Evolutionary conservation across 352 stramenopile genomes (phyloP).

Genomic region (Pythium volutum): DNA sequence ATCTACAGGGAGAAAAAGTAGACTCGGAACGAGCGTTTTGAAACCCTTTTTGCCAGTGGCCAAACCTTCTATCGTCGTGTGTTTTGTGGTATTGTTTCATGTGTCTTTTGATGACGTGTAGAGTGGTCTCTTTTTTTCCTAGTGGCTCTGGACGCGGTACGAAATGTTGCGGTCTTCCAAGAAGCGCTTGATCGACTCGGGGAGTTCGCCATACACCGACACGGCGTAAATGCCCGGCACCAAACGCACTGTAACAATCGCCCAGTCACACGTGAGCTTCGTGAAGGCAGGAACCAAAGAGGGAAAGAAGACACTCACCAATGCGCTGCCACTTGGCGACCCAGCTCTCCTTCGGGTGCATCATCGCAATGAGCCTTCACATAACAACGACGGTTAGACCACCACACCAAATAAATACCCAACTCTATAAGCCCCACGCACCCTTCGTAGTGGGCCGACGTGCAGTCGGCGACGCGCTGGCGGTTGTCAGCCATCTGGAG

Average conservation of each 20-base stretch:
- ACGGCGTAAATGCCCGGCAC: slow-evolving; percentile 86
- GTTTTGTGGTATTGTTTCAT: neutral
- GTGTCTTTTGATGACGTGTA: neutral
- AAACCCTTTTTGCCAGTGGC: neutral
- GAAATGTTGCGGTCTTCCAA: slow-evolving; percentile 85
- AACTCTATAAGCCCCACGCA: slow-evolving; percentile 11
- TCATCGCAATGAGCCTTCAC: slow-evolving; percentile 87
- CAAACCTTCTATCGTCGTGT: neutral
- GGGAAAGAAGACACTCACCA: slow-evolving; percentile 34
- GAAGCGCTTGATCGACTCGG: slow-evolving; percentile 87
- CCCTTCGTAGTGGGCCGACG: slow-evolving; percentile 87
- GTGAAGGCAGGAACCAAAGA: neutral
- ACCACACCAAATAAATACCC: neutral
- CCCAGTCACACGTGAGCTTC: neutral
- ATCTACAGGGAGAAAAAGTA: slow-evolving; percentile 42
- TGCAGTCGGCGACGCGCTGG: slow-evolving; percentile 85
- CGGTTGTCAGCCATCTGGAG: slow-evolving; percentile 90
- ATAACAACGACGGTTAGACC: neutral
- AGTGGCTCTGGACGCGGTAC: slow-evolving; percentile 63
- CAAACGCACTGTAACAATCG: slow-evolving; percentile 46
- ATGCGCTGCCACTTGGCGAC: slow-evolving; percentile 89
- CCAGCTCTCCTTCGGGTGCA: slow-evolving; percentile 88
- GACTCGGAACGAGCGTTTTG: neutral
- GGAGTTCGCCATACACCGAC: slow-evolving; percentile 81
- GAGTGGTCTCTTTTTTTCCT: slow-evolving; percentile 18